phyloP scores from a whole-genome alignment of 768 basidiomycete species.

The Amanita inopinata region DNA sequence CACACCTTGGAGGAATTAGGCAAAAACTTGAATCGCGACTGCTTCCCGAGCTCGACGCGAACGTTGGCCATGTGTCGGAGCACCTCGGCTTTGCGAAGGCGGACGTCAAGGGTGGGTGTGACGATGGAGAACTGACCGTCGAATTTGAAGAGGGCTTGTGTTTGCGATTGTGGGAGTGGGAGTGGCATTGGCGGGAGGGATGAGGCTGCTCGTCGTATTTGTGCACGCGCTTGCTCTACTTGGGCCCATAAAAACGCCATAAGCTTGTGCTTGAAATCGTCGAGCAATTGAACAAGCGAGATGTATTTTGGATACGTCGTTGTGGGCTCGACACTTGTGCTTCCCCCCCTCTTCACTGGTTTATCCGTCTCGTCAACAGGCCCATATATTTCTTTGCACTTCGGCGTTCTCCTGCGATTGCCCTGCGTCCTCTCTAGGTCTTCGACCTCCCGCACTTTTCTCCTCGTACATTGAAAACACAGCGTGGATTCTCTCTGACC shows the following conservation, averaged over 20 bases:
- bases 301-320: background rate
- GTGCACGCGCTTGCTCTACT: background rate
- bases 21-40: background rate
- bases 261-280: background rate
- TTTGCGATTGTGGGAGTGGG: background rate
- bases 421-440: slow-evolving; percentile 3
- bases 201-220: background rate
- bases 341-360: background rate
- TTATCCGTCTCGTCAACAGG: no score
- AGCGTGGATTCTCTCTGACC: slow-evolving; percentile 8
- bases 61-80: background rate
- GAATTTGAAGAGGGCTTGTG: slow-evolving; percentile 3
- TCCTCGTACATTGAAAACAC: slow-evolving; percentile 7
- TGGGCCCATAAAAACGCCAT: slow-evolving; percentile 2
- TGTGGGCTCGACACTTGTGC: background rate
- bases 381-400: background rate
- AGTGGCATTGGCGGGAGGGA: background rate
- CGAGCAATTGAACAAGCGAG: background rate
- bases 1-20: no score
- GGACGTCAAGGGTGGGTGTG: background rate
- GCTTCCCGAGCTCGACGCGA: background rate
- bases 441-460: slow-evolving; percentile 1
- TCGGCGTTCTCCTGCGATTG: background rate
- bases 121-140: slow-evolving; percentile 6
- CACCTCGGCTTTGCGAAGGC: background rate